Base-by-base conservation (phyloP, 1,139 yeast genomes). In the Suhomyces kunorum region DNA sequence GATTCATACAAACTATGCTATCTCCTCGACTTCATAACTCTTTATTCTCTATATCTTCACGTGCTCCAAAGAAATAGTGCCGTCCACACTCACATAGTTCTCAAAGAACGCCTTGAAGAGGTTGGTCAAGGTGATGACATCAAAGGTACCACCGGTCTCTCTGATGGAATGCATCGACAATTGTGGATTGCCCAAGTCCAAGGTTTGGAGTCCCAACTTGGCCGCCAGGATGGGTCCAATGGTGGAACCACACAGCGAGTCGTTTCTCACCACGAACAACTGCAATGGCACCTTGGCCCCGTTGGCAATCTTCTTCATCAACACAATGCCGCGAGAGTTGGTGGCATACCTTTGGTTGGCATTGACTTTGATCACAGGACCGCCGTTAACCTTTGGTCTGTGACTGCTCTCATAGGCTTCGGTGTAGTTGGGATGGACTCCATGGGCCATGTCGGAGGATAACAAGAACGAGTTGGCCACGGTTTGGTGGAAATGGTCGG, bases 371-470 rank as follows among this genome's bases (percentile, higher is more conserved):
- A 92, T 80, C 8, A 89, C 97, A 0, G 98, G 97, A 4, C 98
- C 98, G 38, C 74, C 73, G 57, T 94, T 94, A 46, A 92, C 67
- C 39, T 76, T 75, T 1, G 98, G 98, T 48, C 81, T 80, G 62
- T 90, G 95, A 46, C 76, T 71, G 12, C 78, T 60, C 59, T 92
- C 98, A 61, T 92, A 87, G 53, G 78, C 78, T 38, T 74, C 76
- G 8, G 78, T 67, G 62, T 90, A 92, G 63, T 92, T 92, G 45
- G 98, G 98, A 59, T 92, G 96, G 27, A 90, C 84, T 22, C 96
- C 98, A 58, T 92, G 98, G 1, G 98, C 96, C 82, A 88, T 92
- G 60, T 92, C 98, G 0, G 96, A 88, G 0, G 98, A 90, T 38
- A 92, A 65, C 52, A 92, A 76, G 63, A 92, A 90, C 1, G 98